Conservation (phyloP, 495 filamentous ascomycete species). For the Recurvomyces mirabilis region DNA sequence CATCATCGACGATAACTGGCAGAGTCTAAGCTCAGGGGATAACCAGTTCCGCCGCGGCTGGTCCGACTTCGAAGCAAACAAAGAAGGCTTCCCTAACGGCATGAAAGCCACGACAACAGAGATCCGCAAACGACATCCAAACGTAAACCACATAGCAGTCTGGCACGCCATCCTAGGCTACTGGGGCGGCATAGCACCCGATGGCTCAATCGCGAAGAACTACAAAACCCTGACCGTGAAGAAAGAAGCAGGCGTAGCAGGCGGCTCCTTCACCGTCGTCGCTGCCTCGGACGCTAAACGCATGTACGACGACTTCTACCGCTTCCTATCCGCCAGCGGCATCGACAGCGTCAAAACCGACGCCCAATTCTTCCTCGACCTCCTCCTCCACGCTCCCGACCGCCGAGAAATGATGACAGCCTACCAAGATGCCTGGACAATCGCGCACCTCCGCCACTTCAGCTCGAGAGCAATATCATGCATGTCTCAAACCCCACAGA, state of each 20-base stretch:
- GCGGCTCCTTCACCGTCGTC: constrained; percentile 61
- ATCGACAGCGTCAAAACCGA: constrained; percentile 85
- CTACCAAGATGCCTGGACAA: constrained; percentile 80
- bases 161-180: constrained; percentile 90
- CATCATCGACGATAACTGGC: constrained; percentile 97
- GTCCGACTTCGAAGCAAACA: constrained; percentile 73
- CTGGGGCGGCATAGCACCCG: constrained; percentile 76
- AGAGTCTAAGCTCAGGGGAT: constrained; percentile 44
- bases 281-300: constrained; percentile 56
- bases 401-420: constrained; percentile 55
- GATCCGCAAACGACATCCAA: constrained; percentile 58
- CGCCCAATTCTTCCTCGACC: constrained; percentile 76
- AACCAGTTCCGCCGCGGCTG: constrained; percentile 44
- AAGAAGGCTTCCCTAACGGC: constrained; percentile 66
- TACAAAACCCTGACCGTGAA: constrained; percentile 68
- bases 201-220: constrained; percentile 56
- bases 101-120: constrained; percentile 53
- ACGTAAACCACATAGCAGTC: constrained; percentile 75
- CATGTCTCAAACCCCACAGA: constrained; percentile 79
- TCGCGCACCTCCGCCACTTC: constrained; percentile 67
- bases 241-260: constrained; percentile 41
- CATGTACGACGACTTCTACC: constrained; percentile 90
- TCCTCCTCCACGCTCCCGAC: constrained; percentile 52
- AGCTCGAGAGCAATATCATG: constrained; percentile 70
- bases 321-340: constrained; percentile 55